Base-by-base conservation (phyloP, 176 grass and related monocot genomes). In the Musa itinerans region DNA sequence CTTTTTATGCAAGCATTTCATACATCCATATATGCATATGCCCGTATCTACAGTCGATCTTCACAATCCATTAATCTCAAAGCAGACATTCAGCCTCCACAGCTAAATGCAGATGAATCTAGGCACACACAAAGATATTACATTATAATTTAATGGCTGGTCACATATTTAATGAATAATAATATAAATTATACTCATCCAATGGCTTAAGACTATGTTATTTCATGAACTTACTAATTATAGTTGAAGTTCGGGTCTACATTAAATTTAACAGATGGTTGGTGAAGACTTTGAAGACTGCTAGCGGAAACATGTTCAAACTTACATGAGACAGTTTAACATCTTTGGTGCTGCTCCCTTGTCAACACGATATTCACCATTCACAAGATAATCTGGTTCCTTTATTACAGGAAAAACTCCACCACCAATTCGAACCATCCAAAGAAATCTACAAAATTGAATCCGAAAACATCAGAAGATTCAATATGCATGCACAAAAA, bases 281-380 rank as follows among this genome's bases (percentile, higher is more conserved):
- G 34, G 3, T 43, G 34, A 43, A 43, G 34, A 43, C 34, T 58
- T 58, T 58, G 13, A 58, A 19, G 55, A 58, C 34, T 50, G 34
- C 9, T 11, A 70, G 34, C 9, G 5, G 17, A 70, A 70, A n/a
- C 43, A 51, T 10, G 34, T 70, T 8, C 8, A 74, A 72, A 73
- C 88, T 92, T 92, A 99, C 95, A 99, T 99, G 78, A 99, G 85
- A 80, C 95, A 99, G 49, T 99, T 99, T 81, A 99, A 85, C 95
- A 99, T 94, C 85, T 99, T 99, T 81, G 88, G 88, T 20, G 95
- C 85, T 65, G 95, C 95, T n/a, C 95, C 95, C 66, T 99, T 99
- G 68, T 99, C 95, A 81, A 99, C 74, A 78, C 91, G 95, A 76
- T 91, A 99, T 57, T 99, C 95, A 48, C 95, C 95, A 22, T 99